Conservation (phyloP, 2,329 filamentous ascomycete genomes). For the Pseudovirgaria hyperparasitica region DNA sequence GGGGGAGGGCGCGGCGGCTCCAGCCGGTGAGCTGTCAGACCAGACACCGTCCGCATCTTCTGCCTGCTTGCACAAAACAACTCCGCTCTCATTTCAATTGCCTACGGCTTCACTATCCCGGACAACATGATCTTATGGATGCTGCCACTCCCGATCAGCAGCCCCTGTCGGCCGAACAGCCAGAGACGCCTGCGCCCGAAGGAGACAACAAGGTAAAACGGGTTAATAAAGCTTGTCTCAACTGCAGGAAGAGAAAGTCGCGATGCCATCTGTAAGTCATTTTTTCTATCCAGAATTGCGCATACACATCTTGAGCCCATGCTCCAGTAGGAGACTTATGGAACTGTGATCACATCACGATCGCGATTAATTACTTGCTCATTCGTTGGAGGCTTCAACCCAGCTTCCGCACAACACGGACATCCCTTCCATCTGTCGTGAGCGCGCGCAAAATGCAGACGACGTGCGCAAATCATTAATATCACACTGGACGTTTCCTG, state of each 20-base stretch:
- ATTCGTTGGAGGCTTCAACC: too few species aligned
- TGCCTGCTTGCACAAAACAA: too few species aligned
- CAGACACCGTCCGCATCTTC: too few species aligned
- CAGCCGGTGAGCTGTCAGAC: too few species aligned
- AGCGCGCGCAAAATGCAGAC: conserved; percentile 1
- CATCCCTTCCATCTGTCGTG: conserved; percentile 2
- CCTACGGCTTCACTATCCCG: too few species aligned
- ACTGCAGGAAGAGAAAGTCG: conserved; percentile 26
- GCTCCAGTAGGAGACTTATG: neutral
- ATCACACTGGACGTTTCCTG: neutral
- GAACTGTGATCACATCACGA: neutral
- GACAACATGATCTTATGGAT: conserved; percentile 11
- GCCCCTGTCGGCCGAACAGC: conserved; percentile 1
- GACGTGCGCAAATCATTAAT: neutral
- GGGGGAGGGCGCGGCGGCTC: too few species aligned
- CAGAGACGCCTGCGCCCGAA: too few species aligned
- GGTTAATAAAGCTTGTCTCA: conserved; percentile 16
- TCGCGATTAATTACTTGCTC: too few species aligned
- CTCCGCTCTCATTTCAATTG: too few species aligned
- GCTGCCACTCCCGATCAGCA: conserved; percentile 2
- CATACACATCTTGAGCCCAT: neutral
- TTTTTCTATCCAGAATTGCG: conserved; percentile 1
- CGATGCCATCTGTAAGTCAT: conserved; percentile 23
- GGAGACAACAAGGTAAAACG: conserved; percentile 13
- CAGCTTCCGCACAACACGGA: too few species aligned